These are phyloP conservation scores for Capsicum pubescens DNA, from an alignment of 257 asterid genomes.

Conservation along the genomic window DNA sequence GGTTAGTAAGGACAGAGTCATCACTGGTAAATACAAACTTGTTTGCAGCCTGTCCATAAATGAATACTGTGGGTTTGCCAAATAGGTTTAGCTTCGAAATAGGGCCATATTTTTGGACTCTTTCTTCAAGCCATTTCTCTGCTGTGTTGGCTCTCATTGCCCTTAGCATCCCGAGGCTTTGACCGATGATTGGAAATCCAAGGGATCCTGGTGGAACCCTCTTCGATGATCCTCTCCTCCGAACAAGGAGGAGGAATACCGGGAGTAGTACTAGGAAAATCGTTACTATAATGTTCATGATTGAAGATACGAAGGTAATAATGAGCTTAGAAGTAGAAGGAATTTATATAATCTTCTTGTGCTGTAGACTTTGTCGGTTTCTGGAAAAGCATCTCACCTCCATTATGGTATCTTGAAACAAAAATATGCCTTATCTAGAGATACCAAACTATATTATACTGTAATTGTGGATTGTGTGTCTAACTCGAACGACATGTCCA, in stretches of 20 bases:
- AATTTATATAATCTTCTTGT: background rate
- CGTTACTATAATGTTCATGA: conserved; percentile 38
- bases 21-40: conserved; percentile 62
- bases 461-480: background rate
- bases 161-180: conserved; percentile 63
- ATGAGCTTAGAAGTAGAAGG: background rate
- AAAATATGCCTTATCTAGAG: background rate
- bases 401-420: background rate
- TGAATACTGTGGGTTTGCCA: conserved; percentile 70
- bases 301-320: background rate
- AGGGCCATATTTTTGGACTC: conserved; percentile 59
- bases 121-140: conserved; percentile 58
- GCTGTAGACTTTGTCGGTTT: background rate
- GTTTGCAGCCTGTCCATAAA: conserved; percentile 80
- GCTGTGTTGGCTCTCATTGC: conserved; percentile 77
- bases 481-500: background rate
- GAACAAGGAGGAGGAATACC: conserved; percentile 35
- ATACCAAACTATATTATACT: background rate
- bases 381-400: background rate
- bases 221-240: conserved; percentile 25
- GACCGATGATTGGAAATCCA: conserved; percentile 71
- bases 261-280: conserved; percentile 47
- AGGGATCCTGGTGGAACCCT: conserved; percentile 72
- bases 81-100: conserved; percentile 73
- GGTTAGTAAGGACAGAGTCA: conserved; percentile 47